Evolutionary conservation across 306 rosid genomes (phyloP).

Genomic region (Quercus wislizeni): DNA sequence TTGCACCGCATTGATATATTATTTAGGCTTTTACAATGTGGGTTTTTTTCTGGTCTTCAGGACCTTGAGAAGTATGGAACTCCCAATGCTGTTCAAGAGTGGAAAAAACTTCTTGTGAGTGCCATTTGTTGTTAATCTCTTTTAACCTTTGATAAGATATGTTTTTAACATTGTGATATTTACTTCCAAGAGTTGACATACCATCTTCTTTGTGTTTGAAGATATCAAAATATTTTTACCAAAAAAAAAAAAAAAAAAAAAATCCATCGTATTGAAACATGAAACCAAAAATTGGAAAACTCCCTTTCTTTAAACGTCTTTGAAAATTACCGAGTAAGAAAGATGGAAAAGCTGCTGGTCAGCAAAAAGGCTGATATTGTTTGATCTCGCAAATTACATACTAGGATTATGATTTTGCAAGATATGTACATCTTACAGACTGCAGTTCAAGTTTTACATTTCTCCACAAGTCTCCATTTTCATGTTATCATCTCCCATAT

Average conservation of each 20-base stretch:
- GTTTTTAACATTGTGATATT: background rate
- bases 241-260: background rate
- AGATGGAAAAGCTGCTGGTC: background rate
- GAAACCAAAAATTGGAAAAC: background rate
- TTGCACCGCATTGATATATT: background rate
- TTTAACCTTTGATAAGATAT: background rate
- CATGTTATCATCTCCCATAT: slow-evolving; percentile 6
- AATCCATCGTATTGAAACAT: background rate
- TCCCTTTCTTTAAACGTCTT: no score
- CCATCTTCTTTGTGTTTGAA: background rate
- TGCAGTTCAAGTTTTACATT: no score
- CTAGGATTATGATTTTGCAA: background rate
- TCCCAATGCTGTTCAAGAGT: slow-evolving; percentile 73
- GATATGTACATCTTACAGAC: background rate
- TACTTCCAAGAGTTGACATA: background rate
- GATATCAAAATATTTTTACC: background rate
- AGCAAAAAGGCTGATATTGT: background rate
- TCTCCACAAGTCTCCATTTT: background rate
- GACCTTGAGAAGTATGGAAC: slow-evolving; percentile 83
- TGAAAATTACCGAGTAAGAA: background rate
- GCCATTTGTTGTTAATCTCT: background rate
- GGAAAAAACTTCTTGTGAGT: slow-evolving; percentile 83
- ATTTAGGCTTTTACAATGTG: background rate
- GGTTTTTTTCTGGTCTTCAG: slow-evolving; percentile 28
- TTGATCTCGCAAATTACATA: background rate